Percentiles rank a stretch among this genome's conserved stretches.
Conservation (phyloP, 2,329 filamentous ascomycete species). For the Penicillium sp. region DNA sequence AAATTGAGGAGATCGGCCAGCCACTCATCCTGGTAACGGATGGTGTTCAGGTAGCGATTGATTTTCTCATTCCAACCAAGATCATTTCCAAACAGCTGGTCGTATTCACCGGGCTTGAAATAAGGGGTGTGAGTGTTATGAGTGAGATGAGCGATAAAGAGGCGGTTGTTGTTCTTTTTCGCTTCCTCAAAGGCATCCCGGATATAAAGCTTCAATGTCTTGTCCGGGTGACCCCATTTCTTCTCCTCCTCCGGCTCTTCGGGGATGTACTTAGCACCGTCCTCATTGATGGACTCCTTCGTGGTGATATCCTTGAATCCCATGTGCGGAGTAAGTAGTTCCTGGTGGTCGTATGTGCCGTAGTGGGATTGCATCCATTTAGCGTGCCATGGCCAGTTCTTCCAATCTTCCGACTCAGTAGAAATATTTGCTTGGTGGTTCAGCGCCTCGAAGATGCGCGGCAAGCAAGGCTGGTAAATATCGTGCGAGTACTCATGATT, state of each 20-base stretch:
- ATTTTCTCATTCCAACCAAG: slow-evolving; percentile 19
- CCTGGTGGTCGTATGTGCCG: slow-evolving; percentile 28
- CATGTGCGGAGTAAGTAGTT: slow-evolving; percentile 23
- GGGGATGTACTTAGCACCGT: slow-evolving; percentile 17
- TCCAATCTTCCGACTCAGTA: slow-evolving; percentile 20
- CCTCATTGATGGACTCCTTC: slow-evolving; percentile 20
- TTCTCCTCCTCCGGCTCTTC: slow-evolving; percentile 22
- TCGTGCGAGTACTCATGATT: slow-evolving; percentile 41
- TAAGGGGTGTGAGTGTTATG: slow-evolving; percentile 30
- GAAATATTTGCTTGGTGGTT: slow-evolving; percentile 17
- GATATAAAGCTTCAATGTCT: slow-evolving; percentile 24
- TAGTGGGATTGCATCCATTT: slow-evolving; percentile 32
- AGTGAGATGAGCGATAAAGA: slow-evolving; percentile 30
- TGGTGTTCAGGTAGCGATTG: slow-evolving; percentile 30
- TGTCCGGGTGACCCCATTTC: slow-evolving; percentile 26
- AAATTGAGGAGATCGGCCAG: slow-evolving; percentile 26
- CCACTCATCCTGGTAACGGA: slow-evolving; percentile 29
- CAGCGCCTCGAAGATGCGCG: slow-evolving; percentile 30
- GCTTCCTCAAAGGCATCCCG: slow-evolving; percentile 27
- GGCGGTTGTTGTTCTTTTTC: slow-evolving; percentile 26
- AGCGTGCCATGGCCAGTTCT: slow-evolving; percentile 28
- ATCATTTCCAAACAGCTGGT: slow-evolving; percentile 17
- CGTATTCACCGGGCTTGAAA: slow-evolving; percentile 23
- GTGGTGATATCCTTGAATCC: slow-evolving; percentile 25
- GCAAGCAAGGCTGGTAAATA: slow-evolving; percentile 45